These are phyloP conservation scores for Oidium heveae DNA, from an alignment of 2,329 filamentous ascomycete species.

Conservation along the genomic window DNA sequence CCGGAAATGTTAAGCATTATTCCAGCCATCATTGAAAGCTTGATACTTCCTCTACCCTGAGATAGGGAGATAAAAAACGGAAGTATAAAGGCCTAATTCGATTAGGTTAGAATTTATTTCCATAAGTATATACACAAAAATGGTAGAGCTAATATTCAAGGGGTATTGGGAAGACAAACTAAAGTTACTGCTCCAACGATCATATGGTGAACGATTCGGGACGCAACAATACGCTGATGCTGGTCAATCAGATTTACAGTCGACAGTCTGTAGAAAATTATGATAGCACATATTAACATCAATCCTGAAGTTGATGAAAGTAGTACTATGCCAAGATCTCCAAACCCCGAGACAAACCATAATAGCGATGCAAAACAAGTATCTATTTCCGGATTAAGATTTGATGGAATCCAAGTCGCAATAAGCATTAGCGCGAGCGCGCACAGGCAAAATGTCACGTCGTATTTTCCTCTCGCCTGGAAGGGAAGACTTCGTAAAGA, in stretches of 20 bases:
- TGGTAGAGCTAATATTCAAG: too few relatives aligned
- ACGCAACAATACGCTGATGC: constrained; percentile 35
- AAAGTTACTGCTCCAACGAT: constrained; percentile 28
- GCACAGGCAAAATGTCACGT: constrained; percentile 28
- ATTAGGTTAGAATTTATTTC: constrained; percentile 10
- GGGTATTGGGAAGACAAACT: constrained; percentile 19
- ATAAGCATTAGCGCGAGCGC: constrained; percentile 25
- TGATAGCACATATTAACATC: constrained; percentile 23
- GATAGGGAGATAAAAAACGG: constrained; percentile 37
- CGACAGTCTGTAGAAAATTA: constrained; percentile 31
- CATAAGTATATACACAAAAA: too few relatives aligned
- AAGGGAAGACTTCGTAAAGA: constrained; percentile 30
- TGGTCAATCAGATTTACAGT: constrained; percentile 27
- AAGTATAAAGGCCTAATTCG: constrained; percentile 26
- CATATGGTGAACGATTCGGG: constrained; percentile 42
- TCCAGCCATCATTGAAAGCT: constrained; percentile 35
- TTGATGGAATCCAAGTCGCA: constrained; percentile 31
- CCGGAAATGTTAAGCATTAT: constrained; percentile 42
- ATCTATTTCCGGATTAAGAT: constrained; percentile 27
- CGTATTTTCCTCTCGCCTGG: constrained; percentile 31
- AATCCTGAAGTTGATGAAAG: constrained; percentile 24
- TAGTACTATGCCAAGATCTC: constrained; percentile 28
- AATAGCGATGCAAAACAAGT: constrained; percentile 42
- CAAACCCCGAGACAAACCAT: constrained; percentile 38
- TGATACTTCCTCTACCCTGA: constrained; percentile 20